Evolutionary conservation across 73 alveolate species (phyloP), one percentile per base, ranked within the genome.

Genomic region (Tetrahymena elliotti): DNA sequence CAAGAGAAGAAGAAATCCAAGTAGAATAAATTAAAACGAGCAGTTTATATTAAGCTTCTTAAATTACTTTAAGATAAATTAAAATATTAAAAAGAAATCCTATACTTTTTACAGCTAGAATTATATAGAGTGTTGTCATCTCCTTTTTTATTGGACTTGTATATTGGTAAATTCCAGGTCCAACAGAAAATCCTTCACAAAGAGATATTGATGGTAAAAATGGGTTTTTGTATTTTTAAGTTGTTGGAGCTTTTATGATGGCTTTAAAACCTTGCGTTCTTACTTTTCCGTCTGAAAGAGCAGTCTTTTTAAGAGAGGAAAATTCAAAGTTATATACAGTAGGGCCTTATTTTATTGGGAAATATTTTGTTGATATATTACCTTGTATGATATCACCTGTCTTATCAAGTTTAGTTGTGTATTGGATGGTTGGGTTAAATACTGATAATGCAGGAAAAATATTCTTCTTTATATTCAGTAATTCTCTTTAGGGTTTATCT

Each of bases 281-380:
- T 52, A 36, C 95, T 27, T 95, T 97, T 88, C 84, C 96, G 6
- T 24, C 88, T 12, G 98, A 96, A 53, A 96, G 99, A 93, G 96
- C 94, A 39, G 93, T 97, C 3, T 97, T 97, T 92, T 94, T 97
- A 52, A 96, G 98, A 96, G 99, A 97, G 41, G 94, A 95, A 10
- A 95, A 97, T 16, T 93, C 96, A 1, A 96, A 96, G 92, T 33
- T 93, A 4, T 97, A 97, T 94, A 53, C 53, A 8, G 54, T 93
- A 13, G 82, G 52, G 11, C 84, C 97, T 34, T 97, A 96, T 93
- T 97, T 93, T 88, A 35, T 96, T 27, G 94, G 97, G 10, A 97
- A 96, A 93, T 22, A 52, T 13, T 22, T 96, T 0, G 39, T 96
- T 34, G 99, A 97, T 22, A 38, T 94, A 16, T 97, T 98, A 4